A percentile compares a stretch with the other conserved stretches of the same genome.
Conservation (phyloP, 345 rosid species). For the Citrus sinensis region DNA sequence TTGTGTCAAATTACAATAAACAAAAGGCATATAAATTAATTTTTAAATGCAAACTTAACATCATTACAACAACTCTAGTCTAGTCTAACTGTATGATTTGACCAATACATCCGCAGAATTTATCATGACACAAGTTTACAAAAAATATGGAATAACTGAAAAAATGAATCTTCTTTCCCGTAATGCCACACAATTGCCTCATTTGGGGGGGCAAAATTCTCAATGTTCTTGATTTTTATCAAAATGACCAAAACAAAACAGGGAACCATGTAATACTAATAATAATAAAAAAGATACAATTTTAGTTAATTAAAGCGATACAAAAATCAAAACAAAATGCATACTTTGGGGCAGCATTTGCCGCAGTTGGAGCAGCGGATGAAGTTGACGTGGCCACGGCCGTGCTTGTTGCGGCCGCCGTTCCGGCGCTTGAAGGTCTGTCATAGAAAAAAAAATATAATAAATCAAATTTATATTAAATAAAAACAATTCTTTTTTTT, state of each 20-base stretch:
- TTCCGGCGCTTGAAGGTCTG: constrained; percentile 93
- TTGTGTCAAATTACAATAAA: too few relatives aligned
- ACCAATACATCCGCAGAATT: not conserved
- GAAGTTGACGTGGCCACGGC: constrained; percentile 86
- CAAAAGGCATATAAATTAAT: not conserved
- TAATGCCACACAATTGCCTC: not conserved
- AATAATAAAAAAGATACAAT: not conserved
- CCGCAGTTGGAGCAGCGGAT: constrained; percentile 95
- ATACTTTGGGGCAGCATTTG: constrained; percentile 89
- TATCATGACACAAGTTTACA: not conserved
- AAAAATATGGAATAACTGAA: not conserved
- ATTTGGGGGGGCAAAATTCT: not conserved
- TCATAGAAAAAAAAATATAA: not conserved
- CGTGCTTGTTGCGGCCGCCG: constrained; percentile 95
- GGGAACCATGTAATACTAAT: not conserved
- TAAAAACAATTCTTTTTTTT: not conserved
- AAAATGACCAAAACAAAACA: not conserved
- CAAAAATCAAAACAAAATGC: not conserved
- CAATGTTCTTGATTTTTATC: not conserved
- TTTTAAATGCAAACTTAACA: too few relatives aligned
- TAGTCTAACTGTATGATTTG: too few relatives aligned
- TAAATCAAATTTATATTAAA: not conserved
- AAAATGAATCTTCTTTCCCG: not conserved
- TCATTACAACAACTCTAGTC: too few relatives aligned
- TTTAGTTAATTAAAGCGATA: not conserved